phyloP scores from a whole-genome alignment of 176 grass and related monocot species.

The Typha latifolia region DNA sequence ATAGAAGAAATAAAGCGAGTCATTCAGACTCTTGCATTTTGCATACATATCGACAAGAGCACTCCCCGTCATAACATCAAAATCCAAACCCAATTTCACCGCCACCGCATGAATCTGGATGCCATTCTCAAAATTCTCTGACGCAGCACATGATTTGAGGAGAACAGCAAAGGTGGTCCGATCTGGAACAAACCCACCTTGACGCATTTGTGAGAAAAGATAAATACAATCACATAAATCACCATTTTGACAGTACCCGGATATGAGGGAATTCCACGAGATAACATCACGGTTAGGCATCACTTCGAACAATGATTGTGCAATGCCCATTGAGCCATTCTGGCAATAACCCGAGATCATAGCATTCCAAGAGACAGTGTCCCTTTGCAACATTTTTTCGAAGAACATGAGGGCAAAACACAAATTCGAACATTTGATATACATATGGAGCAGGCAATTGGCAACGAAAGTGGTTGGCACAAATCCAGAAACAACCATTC shows the following conservation, averaged over 20 bases:
- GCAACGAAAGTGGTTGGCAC: slow-evolving; percentile 49
- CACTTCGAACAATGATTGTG: slow-evolving; percentile 26
- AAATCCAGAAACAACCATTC: slow-evolving; percentile 52
- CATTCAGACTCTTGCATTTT: slow-evolving; percentile 54
- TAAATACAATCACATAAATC: slow-evolving; percentile 24
- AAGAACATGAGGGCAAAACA: slow-evolving; percentile 38
- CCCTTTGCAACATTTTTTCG: slow-evolving; percentile 36
- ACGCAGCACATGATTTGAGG: slow-evolving; percentile 51
- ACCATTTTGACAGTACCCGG: slow-evolving; percentile 29
- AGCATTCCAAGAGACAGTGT: slow-evolving; percentile 70
- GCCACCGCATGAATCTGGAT: slow-evolving; percentile 43
- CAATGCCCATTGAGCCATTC: slow-evolving; percentile 14
- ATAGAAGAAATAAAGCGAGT: slow-evolving; percentile 43
- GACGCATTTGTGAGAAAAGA: slow-evolving; percentile 49
- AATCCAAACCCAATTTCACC: slow-evolving; percentile 44
- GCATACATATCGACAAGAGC: slow-evolving; percentile 79
- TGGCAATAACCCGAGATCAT: slow-evolving; percentile 39
- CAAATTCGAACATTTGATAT: slow-evolving; percentile 32
- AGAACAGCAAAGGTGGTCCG: slow-evolving; percentile 40
- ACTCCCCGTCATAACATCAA: slow-evolving; percentile 41
- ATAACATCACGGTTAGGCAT: slow-evolving; percentile 58
- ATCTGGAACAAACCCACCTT: slow-evolving; percentile 24
- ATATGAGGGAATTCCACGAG: slow-evolving; percentile 63
- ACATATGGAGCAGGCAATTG: slow-evolving; percentile 77
- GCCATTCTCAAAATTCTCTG: slow-evolving; percentile 37